phyloP scores from a whole-genome alignment of 768 basidiomycete species.

The Leccinum rimulosum region DNA sequence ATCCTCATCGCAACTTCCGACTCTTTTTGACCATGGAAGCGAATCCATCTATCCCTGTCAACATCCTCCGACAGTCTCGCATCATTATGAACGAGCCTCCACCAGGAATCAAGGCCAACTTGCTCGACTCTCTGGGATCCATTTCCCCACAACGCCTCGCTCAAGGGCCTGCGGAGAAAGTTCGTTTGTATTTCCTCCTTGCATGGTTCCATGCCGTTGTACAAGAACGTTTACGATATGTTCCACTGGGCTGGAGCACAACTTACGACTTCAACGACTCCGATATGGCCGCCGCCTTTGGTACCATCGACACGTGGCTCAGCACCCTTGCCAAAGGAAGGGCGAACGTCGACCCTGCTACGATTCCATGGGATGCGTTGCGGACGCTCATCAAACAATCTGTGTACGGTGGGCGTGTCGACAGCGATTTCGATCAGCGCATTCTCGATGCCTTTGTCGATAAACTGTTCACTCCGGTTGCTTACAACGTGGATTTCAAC shows the following conservation, averaged over 20 bases:
- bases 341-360: slow-evolving; percentile 87
- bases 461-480: slow-evolving; percentile 77
- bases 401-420: slow-evolving; percentile 91
- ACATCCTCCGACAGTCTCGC: slow-evolving; percentile 92
- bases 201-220: slow-evolving; percentile 99
- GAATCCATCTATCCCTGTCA: slow-evolving; percentile 91
- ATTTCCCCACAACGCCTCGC: slow-evolving; percentile 70
- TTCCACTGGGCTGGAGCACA: slow-evolving; percentile 96
- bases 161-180: slow-evolving; percentile 90
- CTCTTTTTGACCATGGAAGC: slow-evolving; percentile 99
- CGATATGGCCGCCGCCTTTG: slow-evolving; percentile 90
- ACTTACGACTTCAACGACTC: slow-evolving; percentile 99
- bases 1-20: slow-evolving; percentile 88
- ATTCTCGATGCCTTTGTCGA: slow-evolving; percentile 94
- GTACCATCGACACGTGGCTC: slow-evolving; percentile 92
- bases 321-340: slow-evolving; percentile 76
- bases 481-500: slow-evolving; percentile 93
- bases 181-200: slow-evolving; percentile 90
- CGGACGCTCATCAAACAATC: slow-evolving; percentile 92
- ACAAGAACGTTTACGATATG: slow-evolving; percentile 94
- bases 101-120: slow-evolving; percentile 94
- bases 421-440: slow-evolving; percentile 93
- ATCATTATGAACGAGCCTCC: slow-evolving; percentile 99
- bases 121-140: slow-evolving; percentile 81
- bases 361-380: slow-evolving; percentile 95